Percentiles rank a stretch among this genome's conserved stretches.
Evolutionary conservation across 2,329 filamentous ascomycete species (phyloP).

Genomic region (Bipolaris bicolor): DNA sequence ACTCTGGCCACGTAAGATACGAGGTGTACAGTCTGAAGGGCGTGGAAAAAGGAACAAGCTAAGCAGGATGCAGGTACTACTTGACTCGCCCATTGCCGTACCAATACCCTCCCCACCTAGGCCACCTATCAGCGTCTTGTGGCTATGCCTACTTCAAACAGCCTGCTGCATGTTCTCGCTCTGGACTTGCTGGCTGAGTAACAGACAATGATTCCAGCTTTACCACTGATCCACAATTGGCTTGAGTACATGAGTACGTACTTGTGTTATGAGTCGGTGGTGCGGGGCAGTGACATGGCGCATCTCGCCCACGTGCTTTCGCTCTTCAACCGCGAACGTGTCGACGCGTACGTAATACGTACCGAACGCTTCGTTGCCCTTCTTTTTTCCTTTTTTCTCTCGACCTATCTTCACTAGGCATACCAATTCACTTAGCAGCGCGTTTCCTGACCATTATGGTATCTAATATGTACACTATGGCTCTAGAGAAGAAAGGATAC

Average conservation of each 20-base stretch:
- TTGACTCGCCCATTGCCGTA: too few relatives aligned
- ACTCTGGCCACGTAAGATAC: neutral
- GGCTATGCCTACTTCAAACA: neutral
- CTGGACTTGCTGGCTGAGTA: neutral
- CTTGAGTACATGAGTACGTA: neutral
- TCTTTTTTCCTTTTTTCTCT: neutral
- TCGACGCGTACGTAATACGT: neutral
- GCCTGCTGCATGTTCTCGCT: neutral
- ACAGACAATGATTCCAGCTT: neutral
- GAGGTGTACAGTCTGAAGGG: neutral
- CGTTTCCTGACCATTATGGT: neutral
- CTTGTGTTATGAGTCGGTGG: neutral
- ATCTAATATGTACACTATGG: constrained; percentile 1
- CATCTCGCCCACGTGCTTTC: constrained; percentile 8
- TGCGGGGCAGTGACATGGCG: neutral
- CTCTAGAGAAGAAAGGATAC: constrained; percentile 23
- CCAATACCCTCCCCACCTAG: constrained; percentile 5
- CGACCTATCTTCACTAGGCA: too few relatives aligned
- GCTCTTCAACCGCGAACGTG: constrained; percentile 2
- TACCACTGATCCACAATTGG: neutral
- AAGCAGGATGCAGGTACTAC: neutral
- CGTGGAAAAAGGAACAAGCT: neutral
- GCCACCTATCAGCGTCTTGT: constrained; percentile 9
- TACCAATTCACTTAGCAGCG: neutral
- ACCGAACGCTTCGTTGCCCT: neutral